A percentile compares a stretch with the other conserved stretches of the same genome.
phyloP scores from a whole-genome alignment of 495 filamentous ascomycete species.

The Aspergillus sclerotioniger region DNA sequence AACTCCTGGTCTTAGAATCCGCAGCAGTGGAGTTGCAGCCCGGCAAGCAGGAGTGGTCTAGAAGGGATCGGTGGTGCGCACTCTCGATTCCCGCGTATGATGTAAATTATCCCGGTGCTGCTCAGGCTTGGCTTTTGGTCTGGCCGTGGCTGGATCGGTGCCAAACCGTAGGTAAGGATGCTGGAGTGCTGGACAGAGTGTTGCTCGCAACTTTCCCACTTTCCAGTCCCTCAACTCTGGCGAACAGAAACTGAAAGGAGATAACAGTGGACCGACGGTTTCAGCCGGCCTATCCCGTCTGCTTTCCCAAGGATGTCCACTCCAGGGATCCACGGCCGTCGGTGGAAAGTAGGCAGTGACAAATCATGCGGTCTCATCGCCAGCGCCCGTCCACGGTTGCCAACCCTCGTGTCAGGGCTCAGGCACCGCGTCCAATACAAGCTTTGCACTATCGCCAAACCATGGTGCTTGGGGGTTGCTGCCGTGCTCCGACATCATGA shows the following conservation, averaged over 20 bases:
- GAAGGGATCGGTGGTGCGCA: constrained; percentile 5
- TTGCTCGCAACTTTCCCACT: too few species aligned
- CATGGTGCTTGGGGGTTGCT: background rate
- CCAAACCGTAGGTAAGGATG: background rate
- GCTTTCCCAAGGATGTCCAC: constrained; percentile 12
- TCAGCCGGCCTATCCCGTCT: constrained; percentile 14
- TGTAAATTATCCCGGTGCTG: constrained; percentile 8
- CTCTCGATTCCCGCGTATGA: constrained; percentile 11
- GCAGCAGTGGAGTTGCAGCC: constrained; percentile 11
- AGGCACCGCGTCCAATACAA: constrained; percentile 8
- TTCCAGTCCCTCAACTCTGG: background rate
- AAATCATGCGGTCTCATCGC: constrained; percentile 1
- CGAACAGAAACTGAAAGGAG: background rate
- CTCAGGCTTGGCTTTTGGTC: background rate
- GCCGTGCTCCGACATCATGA: background rate
- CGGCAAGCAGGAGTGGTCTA: constrained; percentile 9
- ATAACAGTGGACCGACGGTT: constrained; percentile 16
- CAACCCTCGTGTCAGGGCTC: constrained; percentile 1
- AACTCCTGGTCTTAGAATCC: constrained; percentile 13
- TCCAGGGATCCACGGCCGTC: constrained; percentile 8
- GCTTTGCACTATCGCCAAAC: background rate
- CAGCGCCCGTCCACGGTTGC: background rate
- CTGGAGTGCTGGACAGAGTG: background rate
- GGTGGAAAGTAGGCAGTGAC: background rate
- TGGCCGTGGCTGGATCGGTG: constrained; percentile 4